phyloP scores from a whole-genome alignment of 306 rosid species.

The Cucurbita argyrosperma region DNA sequence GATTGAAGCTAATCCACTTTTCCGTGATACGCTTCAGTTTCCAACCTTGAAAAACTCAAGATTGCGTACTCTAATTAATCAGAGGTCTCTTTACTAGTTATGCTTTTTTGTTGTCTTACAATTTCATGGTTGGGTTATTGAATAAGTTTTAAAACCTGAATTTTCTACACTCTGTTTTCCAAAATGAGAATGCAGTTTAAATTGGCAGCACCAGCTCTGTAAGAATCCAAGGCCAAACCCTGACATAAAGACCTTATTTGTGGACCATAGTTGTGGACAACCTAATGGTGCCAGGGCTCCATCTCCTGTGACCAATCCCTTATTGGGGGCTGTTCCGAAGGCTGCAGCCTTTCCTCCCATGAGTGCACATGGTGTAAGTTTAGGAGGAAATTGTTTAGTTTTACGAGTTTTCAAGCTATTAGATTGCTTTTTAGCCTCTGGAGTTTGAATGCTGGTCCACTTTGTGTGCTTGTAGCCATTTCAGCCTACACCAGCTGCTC shows the following conservation, averaged over 20 bases:
- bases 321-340: constrained; percentile 90
- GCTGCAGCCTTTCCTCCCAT: constrained; percentile 84
- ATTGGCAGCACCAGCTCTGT: constrained; percentile 99
- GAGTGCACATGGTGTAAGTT: constrained; percentile 91
- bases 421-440: not conserved
- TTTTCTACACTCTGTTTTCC: not conserved
- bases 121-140: constrained; percentile 1
- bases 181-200: constrained; percentile 52
- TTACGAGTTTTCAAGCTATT: not conserved
- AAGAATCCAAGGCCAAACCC: constrained; percentile 97
- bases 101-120: not conserved
- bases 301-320: constrained; percentile 93
- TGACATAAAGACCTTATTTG: constrained; percentile 94
- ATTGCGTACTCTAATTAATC: constrained; percentile 88
- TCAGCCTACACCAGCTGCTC: constrained; percentile 77
- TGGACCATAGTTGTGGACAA: constrained; percentile 95
- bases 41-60: constrained; percentile 93
- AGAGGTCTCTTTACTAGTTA: constrained; percentile 46
- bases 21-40: constrained; percentile 97
- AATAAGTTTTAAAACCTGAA: not conserved
- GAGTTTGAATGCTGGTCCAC: constrained; percentile 19
- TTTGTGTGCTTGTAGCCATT: constrained; percentile 52
- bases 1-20: constrained; percentile 95
- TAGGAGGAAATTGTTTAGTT: constrained; percentile 1
- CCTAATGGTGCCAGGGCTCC: constrained; percentile 99